Base-by-base conservation (phyloP, 441 rosid species). In the Aleurites moluccanus region DNA sequence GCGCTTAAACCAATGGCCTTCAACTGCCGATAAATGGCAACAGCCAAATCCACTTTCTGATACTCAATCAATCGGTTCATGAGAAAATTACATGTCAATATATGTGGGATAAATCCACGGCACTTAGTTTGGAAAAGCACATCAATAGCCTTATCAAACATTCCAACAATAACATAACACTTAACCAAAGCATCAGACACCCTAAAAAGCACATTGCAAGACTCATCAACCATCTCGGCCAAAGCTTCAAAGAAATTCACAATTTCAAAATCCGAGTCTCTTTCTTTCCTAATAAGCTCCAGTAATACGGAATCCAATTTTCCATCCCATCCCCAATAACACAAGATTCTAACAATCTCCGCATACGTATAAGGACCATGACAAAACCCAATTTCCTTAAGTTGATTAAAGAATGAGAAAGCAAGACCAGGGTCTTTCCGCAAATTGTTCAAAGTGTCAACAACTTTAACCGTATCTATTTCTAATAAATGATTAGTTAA, bases 141-240 rank as follows among this genome's bases (percentile, higher is more conserved):
- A 76, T 86, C 83, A 74, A 83, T 75, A 10, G 85, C 96, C 71
- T 87, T 89, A 35, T 88, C 87, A 72, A 90, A 87, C 96, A 87
- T 83, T 20, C 78, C 82, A 6, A 75, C 65, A 80, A 77, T 64
- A 53, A 61, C 88, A 84, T 83, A 91, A 40, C 82, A 80, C 89
- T 89, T 91, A 65, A 92, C 83, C 83, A 89, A 69, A 0, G 84
- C 84, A 85, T 85, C 76, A 2, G 84, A 81, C 57, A 85, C 81
- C 49, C 64, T 74, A 3, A 67, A 42, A 70, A 84, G 69, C 45
- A 85, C 50, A 27, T 77, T 64, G 0, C 74, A 82, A 40, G 69
- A 63, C 38, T 83, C 82, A 4, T 35, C 79, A 67, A 28, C 47
- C n/a, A 70, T 76, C 20, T 76, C 85, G 11, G 67, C 78, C 62